Conservation (phyloP, 2,329 filamentous ascomycete genomes). For the Waltergamsia citrina region DNA sequence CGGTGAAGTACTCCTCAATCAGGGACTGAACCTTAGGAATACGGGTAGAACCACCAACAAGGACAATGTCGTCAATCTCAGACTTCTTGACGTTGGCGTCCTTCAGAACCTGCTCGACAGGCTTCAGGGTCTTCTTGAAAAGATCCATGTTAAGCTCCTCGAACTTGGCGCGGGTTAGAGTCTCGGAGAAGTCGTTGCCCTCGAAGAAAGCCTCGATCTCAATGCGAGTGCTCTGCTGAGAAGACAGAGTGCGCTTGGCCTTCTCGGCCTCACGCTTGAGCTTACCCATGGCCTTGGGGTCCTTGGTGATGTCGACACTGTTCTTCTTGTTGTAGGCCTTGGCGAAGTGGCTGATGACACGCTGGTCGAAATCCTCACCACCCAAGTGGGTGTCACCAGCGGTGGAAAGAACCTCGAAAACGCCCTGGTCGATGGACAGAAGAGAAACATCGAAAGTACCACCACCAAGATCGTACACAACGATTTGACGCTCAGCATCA, state of each 20-base stretch:
- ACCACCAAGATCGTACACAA: conserved; percentile 90
- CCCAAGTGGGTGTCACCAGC: conserved; percentile 95
- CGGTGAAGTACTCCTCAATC: conserved; percentile 89
- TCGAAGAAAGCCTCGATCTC: conserved; percentile 97
- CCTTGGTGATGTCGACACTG: conserved; percentile 83
- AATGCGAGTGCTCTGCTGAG: conserved; percentile 85
- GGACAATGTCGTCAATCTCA: conserved; percentile 92
- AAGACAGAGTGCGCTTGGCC: conserved; percentile 96
- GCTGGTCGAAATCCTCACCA: conserved; percentile 98
- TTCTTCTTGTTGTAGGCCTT: conserved; percentile 99
- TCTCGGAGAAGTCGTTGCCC: conserved; percentile 97
- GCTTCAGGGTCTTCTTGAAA: conserved; percentile 99
- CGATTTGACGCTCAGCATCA: conserved; percentile 74
- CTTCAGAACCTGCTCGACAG: conserved; percentile 96
- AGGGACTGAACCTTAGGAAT: conserved; percentile 95
- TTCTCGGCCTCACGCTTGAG: conserved; percentile 99
- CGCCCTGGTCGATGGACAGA: conserved; percentile 81
- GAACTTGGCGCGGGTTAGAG: conserved; percentile 96
- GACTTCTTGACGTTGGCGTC: conserved; percentile 95
- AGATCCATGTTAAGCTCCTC: conserved; percentile 98
- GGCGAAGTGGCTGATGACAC: conserved; percentile 90
- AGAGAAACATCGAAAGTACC: conserved; percentile 93
- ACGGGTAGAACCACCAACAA: conserved; percentile 97
- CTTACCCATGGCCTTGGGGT: conserved; percentile 97
- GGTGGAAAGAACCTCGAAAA: conserved; percentile 90